Evolutionary conservation across 2,329 filamentous ascomycete genomes (phyloP).

Genomic region (Drechslera avenae): DNA sequence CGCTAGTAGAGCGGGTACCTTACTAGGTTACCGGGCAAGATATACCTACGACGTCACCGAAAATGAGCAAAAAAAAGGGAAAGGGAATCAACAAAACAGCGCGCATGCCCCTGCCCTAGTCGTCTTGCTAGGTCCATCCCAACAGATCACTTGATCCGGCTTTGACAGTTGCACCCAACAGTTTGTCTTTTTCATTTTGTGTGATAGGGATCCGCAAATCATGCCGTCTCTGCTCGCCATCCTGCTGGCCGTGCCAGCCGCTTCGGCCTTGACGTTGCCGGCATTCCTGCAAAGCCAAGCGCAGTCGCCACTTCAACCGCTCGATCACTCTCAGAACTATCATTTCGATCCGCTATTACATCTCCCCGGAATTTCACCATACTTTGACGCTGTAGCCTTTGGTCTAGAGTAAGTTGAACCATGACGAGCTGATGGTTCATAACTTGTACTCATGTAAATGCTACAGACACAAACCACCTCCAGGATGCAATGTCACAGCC

Average conservation of each 20-base stretch:
- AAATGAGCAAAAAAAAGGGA: not conserved
- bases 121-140: not conserved
- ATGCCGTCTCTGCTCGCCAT: slow-evolving; percentile 7
- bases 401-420: not conserved
- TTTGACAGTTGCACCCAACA: not conserved
- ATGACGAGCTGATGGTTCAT: too few species aligned
- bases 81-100: slow-evolving; percentile 11
- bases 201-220: not conserved
- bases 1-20: slow-evolving; percentile 7
- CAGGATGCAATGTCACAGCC: slow-evolving; percentile 56
- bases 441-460: too few species aligned
- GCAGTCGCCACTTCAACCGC: slow-evolving; percentile 25
- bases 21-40: not conserved
- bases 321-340: slow-evolving; percentile 44
- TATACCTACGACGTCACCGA: slow-evolving; percentile 11
- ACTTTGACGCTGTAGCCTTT: slow-evolving; percentile 53
- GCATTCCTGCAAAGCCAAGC: slow-evolving; percentile 12
- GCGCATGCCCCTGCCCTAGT: not conserved
- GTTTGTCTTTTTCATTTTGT: not conserved
- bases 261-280: slow-evolving; percentile 24
- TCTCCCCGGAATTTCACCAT: slow-evolving; percentile 56
- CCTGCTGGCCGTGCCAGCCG: slow-evolving; percentile 25
- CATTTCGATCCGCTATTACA: slow-evolving; percentile 56
- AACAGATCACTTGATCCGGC: not conserved
- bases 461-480: slow-evolving; percentile 51